These are phyloP conservation scores for Stellera chamaejasme DNA, from an alignment of 345 rosid species.

Conservation along the genomic window DNA sequence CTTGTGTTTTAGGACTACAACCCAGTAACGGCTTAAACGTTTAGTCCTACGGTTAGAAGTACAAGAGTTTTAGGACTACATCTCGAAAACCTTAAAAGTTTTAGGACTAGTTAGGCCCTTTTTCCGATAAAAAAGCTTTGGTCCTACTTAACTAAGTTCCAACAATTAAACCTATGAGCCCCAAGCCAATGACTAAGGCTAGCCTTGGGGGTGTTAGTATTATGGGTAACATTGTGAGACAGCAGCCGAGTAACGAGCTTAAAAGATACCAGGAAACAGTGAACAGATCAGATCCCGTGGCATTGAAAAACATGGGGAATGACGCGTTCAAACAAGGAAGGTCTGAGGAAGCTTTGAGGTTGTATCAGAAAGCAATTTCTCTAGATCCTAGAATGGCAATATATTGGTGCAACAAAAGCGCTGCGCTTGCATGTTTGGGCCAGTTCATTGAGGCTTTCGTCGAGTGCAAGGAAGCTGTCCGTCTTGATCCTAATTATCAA, in stretches of 20 bases:
- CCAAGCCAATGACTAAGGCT: conserved; percentile 19
- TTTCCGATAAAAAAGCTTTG: no score
- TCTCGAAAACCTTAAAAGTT: no score
- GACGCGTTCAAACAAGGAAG: conserved; percentile 66
- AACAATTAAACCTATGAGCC: conserved; percentile 22
- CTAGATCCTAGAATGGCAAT: conserved; percentile 58
- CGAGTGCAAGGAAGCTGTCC: conserved; percentile 70
- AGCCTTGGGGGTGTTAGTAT: conserved; percentile 26
- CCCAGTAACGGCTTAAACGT: no score
- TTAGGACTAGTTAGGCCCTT: no score
- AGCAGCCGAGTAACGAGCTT: conserved; percentile 28
- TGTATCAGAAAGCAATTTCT: conserved; percentile 67
- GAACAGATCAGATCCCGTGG: conserved; percentile 48
- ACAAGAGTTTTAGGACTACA: no score
- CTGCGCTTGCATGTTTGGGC: conserved; percentile 81
- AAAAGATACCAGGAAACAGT: conserved; percentile 11
- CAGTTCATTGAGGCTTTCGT: conserved; percentile 59
- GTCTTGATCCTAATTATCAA: conserved; percentile 50
- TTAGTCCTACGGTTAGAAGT: no score
- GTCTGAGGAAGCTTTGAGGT: conserved; percentile 63
- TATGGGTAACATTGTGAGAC: conserved; percentile 68
- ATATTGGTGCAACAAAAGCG: conserved; percentile 69
- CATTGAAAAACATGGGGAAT: conserved; percentile 63
- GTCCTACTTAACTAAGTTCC: conserved; percentile 23
- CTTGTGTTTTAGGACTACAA: no score